Evolutionary conservation across 441 rosid genomes (phyloP).

Genomic region (Geranium incanum): DNA sequence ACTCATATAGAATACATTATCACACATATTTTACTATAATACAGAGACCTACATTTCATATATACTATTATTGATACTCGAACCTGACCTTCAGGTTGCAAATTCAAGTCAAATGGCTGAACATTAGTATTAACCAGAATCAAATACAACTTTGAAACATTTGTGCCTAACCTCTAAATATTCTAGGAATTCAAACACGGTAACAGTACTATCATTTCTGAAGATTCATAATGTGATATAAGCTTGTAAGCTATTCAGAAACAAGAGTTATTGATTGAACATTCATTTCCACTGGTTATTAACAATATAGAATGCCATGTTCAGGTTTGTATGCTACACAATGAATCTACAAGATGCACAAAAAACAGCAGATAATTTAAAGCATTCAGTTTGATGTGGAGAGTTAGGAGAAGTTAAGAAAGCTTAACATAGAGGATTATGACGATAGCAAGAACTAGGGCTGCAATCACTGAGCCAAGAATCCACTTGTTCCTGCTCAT

Average conservation of each 20-base stretch:
- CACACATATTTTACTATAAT: too few species aligned
- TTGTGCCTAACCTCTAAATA: neutral
- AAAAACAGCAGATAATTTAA: constrained; percentile 3
- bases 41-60: too few species aligned
- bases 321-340: neutral
- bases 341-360: constrained; percentile 17
- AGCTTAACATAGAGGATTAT: constrained; percentile 48
- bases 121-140: too few species aligned
- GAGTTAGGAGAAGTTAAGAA: constrained; percentile 23
- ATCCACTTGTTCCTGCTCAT: constrained; percentile 64
- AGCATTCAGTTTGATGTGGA: neutral
- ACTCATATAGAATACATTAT: too few species aligned
- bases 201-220: neutral
- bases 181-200: neutral
- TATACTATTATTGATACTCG: too few species aligned
- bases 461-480: constrained; percentile 40
- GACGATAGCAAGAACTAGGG: constrained; percentile 51
- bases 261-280: neutral
- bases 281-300: neutral
- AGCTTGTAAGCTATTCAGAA: neutral
- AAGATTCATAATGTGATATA: neutral
- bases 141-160: neutral
- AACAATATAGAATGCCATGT: neutral
- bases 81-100: too few species aligned
- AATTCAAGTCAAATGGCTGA: too few species aligned